Base-by-base conservation (phyloP, 139 green algal genomes). In the Tetradesmus obliquus region DNA sequence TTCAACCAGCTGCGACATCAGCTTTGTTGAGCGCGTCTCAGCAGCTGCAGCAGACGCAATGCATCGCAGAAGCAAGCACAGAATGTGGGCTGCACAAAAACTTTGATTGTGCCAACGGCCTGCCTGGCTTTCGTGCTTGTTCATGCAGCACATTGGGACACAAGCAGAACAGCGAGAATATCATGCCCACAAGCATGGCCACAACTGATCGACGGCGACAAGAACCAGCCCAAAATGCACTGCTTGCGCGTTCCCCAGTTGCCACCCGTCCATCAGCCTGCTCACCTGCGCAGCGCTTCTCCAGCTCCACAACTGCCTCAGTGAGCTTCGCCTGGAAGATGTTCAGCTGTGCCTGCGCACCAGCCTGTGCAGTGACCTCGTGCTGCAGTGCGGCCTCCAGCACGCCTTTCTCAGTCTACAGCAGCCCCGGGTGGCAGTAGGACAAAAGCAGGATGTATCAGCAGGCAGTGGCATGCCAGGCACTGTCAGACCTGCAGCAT, bases 351-450 rank as follows among this genome's bases (percentile, higher is more conserved):
- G 88, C 80, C 45, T 92, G 80, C 22, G 88, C 60, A 60, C 45
- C 45, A 6, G 88, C 88, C 71, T 92, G 88, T 57, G 80, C 80
- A 10, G 80, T 72, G 0, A 92, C 88, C 62, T 92, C 88, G 13
- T 92, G 88, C 80, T 92, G 88, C 20, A 92, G 22, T 19, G 88
- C 80, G 17, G 55, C 82, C 32, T 84, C 88, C 55, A 88, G 53
- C 7, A 88, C 51, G 17, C 74, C 87, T 62, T 91, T 91, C 72
- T 91, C 87, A 60, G 87, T 91, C 87, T 86, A 69, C 12, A 55
- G 12, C 2, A 71, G 6, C 19, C 22, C 54, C 20, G 19, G 12
- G 51, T 12, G 72, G 5, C 84, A 66, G 66, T 13, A 82, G 7
- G 22, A 10, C n/a, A 86, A 4, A 24, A 45, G 54, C 81, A 22